phyloP scores from a whole-genome alignment of 257 asterid species.

The Coffea canephora region DNA sequence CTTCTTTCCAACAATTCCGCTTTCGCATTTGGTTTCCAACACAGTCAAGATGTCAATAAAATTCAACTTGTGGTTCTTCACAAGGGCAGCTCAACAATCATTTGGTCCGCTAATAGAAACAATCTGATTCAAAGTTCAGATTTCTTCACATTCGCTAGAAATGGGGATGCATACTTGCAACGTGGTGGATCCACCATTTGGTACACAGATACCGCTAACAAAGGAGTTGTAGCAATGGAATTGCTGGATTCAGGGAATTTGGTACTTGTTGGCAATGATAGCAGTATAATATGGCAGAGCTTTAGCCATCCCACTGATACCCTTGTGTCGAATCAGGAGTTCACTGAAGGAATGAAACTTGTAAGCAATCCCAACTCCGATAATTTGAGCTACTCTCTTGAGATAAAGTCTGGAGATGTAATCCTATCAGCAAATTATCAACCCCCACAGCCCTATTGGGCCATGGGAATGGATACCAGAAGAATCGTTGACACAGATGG shows the following conservation, averaged over 20 bases:
- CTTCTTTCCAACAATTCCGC: conserved; percentile 64
- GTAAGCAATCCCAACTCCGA: conserved; percentile 48
- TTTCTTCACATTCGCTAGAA: conserved; percentile 46
- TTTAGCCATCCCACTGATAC: conserved; percentile 77
- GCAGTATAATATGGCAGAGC: conserved; percentile 66
- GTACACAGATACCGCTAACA: conserved; percentile 56
- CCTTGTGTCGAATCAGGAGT: conserved; percentile 62
- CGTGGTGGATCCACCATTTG: conserved; percentile 54
- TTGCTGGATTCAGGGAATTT: conserved; percentile 75
- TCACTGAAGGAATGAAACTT: conserved; percentile 67
- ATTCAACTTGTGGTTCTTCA: conserved; percentile 73
- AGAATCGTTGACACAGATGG: conserved; percentile 56
- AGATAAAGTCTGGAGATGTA: conserved; percentile 73
- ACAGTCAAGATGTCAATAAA: conserved; percentile 54
- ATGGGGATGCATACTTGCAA: conserved; percentile 64
- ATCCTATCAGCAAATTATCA: conserved; percentile 55
- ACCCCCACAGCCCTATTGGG: conserved; percentile 84
- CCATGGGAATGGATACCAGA: conserved; percentile 58
- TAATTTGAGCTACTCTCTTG: conserved; percentile 67
- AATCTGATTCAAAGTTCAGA: conserved; percentile 58
- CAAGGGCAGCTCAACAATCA: conserved; percentile 54
- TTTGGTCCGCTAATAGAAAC: conserved; percentile 85
- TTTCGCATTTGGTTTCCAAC: conserved; percentile 68
- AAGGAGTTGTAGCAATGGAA: conserved; percentile 67
- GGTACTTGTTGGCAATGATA: conserved; percentile 53